Evolutionary conservation across 495 filamentous ascomycete species (phyloP), one percentile per base, ranked within the genome.

Genomic region (Podospora pseudopauciseta): DNA sequence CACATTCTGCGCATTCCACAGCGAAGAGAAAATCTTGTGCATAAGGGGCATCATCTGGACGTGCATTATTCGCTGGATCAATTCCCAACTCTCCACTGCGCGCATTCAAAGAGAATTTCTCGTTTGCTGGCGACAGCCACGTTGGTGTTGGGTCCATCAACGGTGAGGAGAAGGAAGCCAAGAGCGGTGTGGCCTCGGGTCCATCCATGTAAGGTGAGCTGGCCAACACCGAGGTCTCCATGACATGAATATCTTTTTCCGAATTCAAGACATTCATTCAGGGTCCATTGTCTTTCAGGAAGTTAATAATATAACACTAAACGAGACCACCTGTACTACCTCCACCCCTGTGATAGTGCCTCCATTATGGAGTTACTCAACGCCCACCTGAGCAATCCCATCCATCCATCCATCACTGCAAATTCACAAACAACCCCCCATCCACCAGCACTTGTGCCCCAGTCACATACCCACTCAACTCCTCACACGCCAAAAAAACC

Each of bases 381-480:
- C 7, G 30, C 30, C 30, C 30, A 32, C 30, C 30, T 32, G 30
- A 32, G 30, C 30, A 32, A 32, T 32, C 4, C 30, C 30, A 23
- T 23, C 23, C 23, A n/a, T 57, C 5, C 9, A 3, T 2, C 23
- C 23, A 57, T 76, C 71, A 87, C 74, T 87, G 85, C 74, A 87
- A 67, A 73, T 87, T 86, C 27, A 87, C 85, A 79, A 86, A 87
- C 69, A 86, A 67, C 0, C 93, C 93, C 5, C 93, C 93, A 79
- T 97, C 93, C 30, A 96, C 93, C 67, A 97, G 76, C 62, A 96
- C 63, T 80, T 95, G 92, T 23, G 93, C 88, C 7, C 92, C 93
- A 68, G 89, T 94, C 61, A 94, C 89, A 80, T 92, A 93, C 5
- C 88, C 83, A 78, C 90, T 92, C 80, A 93, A 77, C 77, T 86